Conservation (phyloP, 1,284 basidiomycete species). For the Microbotryum intermedium region DNA sequence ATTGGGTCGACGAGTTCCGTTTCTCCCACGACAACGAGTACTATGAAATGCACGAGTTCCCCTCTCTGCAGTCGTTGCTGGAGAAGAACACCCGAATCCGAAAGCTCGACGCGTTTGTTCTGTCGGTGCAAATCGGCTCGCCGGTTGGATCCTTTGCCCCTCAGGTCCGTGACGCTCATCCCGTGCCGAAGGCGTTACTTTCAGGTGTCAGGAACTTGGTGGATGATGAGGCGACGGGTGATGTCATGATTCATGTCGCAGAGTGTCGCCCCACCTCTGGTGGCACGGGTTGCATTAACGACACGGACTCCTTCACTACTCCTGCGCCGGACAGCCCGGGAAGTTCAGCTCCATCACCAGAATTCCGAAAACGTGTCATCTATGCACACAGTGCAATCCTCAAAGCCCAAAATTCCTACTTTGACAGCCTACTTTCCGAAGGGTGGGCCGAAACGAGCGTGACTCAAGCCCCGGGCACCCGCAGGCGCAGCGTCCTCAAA, state of each 20-base stretch:
- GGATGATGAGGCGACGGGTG: slow-evolving; percentile 43
- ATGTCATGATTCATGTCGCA: slow-evolving; percentile 59
- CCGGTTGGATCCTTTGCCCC: not conserved
- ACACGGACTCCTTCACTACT: not conserved
- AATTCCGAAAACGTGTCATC: slow-evolving; percentile 57
- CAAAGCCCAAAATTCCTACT: slow-evolving; percentile 64
- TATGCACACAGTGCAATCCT: slow-evolving; percentile 75
- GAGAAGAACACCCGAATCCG: not conserved
- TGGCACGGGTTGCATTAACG: not conserved
- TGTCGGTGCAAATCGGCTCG: slow-evolving; percentile 1
- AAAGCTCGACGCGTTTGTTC: not conserved
- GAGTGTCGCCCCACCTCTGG: slow-evolving; percentile 45
- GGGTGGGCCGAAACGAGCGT: slow-evolving; percentile 54
- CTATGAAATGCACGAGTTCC: not conserved
- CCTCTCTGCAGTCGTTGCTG: not conserved
- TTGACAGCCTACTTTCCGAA: slow-evolving; percentile 65
- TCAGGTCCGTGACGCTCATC: not conserved
- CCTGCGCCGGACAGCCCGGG: not conserved
- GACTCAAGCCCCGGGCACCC: slow-evolving; percentile 30
- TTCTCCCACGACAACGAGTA: not conserved
- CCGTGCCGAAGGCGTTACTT: not conserved
- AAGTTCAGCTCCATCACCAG: slow-evolving; percentile 27
- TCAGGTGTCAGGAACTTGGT: slow-evolving; percentile 36
- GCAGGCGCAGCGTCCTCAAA: slow-evolving; percentile 42
- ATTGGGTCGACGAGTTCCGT: not conserved